phyloP scores from a whole-genome alignment of 352 stramenopile genomes.

The Phytophthora palmivora region DNA sequence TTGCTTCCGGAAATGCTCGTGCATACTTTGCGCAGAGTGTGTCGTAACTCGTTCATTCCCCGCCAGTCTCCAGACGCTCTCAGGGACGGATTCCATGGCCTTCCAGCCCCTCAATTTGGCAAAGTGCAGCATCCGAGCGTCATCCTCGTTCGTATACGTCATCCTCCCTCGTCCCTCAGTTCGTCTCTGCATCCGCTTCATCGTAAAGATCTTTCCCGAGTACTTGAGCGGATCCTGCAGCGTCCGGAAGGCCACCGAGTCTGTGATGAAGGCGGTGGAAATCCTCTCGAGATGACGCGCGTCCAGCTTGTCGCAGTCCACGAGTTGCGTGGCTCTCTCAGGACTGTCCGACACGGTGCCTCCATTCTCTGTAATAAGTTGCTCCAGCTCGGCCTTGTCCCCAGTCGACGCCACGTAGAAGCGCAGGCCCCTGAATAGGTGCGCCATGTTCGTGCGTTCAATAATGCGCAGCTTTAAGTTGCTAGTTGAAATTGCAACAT shows the following conservation, averaged over 20 bases:
- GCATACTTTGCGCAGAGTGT: slow-evolving; percentile 57
- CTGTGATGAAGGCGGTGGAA: slow-evolving; percentile 53
- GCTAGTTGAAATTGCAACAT: slow-evolving; percentile 4
- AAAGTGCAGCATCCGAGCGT: slow-evolving; percentile 61
- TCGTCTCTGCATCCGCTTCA: background rate
- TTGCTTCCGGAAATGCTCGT: slow-evolving; percentile 59
- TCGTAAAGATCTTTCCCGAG: slow-evolving; percentile 31
- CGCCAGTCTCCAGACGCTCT: slow-evolving; percentile 28
- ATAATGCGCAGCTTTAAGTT: background rate
- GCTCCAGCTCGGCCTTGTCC: slow-evolving; percentile 28
- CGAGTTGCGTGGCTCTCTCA: slow-evolving; percentile 43
- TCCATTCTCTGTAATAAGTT: slow-evolving; percentile 44
- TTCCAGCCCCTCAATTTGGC: slow-evolving; percentile 32
- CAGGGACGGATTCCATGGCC: slow-evolving; percentile 23
- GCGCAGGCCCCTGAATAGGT: slow-evolving; percentile 40
- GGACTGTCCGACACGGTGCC: slow-evolving; percentile 33
- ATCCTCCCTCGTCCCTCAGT: slow-evolving; percentile 1
- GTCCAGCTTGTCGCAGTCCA: slow-evolving; percentile 42
- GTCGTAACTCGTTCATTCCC: slow-evolving; percentile 36
- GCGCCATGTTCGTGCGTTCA: slow-evolving; percentile 3
- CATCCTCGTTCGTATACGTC: slow-evolving; percentile 49
- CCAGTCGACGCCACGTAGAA: slow-evolving; percentile 49
- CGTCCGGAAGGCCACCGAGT: slow-evolving; percentile 45
- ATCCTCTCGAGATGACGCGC: slow-evolving; percentile 40
- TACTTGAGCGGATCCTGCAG: slow-evolving; percentile 48